Evolutionary conservation across 148 eudicot genomes (phyloP).

Genomic region (Fagopyrum tataricum): DNA sequence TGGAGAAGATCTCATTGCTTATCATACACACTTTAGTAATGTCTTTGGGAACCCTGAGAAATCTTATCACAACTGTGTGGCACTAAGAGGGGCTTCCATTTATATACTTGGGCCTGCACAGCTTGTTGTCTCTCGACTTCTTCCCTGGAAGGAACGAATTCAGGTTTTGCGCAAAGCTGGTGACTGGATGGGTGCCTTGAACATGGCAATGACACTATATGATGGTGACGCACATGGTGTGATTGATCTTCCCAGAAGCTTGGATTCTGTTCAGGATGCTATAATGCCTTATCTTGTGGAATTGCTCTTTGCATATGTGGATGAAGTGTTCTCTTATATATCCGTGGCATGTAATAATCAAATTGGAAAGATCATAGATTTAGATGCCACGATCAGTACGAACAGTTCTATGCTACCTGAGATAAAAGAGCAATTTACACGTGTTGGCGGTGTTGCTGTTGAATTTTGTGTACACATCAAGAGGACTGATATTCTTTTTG

Average conservation of each 20-base stretch:
- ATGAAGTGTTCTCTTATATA: constrained; percentile 91
- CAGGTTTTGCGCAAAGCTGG: constrained; percentile 85
- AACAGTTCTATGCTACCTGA: constrained; percentile 35
- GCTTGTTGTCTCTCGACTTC: constrained; percentile 75
- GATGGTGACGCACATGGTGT: constrained; percentile 92
- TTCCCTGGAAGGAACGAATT: constrained; percentile 87
- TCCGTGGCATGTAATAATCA: constrained; percentile 79
- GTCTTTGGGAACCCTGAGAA: constrained; percentile 82
- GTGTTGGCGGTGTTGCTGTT: constrained; percentile 96
- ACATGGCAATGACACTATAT: constrained; percentile 88
- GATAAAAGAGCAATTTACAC: constrained; percentile 77
- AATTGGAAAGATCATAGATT: constrained; percentile 42
- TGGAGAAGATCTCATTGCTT: constrained; percentile 69
- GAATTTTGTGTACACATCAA: constrained; percentile 87
- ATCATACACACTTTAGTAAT: constrained; percentile 72
- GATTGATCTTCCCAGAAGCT: constrained; percentile 72
- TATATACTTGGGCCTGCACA: constrained; percentile 74
- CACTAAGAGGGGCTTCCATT: constrained; percentile 76
- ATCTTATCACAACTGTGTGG: constrained; percentile 80
- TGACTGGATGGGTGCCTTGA: constrained; percentile 97
- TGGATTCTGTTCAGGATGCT: constrained; percentile 53
- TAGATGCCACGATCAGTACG: constrained; percentile 24
- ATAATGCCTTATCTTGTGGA: constrained; percentile 78
- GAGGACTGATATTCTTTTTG: constrained; percentile 82
- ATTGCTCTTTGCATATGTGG: constrained; percentile 73